Base-by-base conservation (phyloP, 192 early-diverging fungal species). In the Helicostylum pulchrum region DNA sequence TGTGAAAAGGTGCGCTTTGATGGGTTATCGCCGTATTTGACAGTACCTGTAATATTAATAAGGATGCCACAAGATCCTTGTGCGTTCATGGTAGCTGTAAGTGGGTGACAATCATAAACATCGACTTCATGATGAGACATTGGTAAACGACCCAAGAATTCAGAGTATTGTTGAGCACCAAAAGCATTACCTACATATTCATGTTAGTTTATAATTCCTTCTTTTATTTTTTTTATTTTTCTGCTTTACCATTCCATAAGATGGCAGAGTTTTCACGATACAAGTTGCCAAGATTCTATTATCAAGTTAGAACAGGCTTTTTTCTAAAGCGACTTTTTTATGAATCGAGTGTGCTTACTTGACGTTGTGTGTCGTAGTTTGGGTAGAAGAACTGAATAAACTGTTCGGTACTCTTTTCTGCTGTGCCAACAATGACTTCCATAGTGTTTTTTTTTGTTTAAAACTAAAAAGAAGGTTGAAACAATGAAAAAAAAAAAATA, bases 221-320 rank as follows among this genome's bases (percentile, higher is more conserved):
- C 2, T 26, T 26, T 26, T n/a, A n/a, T n/a, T 26, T 26, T 26
- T 26, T 20, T 7, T 21, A 26, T 9, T 2, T 26, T 34, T 10
- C 2, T 8, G 14, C 9, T 10, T 51, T 77, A 82, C 81, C 81
- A 73, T 83, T 83, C 81, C 81, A 83, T 17, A 79, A 58, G n/a
- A 83, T 80, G 2, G 78, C 74, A 20, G 81, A 83, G 36, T 39
- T 70, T 20, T 79, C 76, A 14, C 81, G 73, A 44, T 83, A 83
- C 0, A 83, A 34, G 20, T 59, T 65, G n/a, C 67, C 68, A n/a
- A 80, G 47, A 7, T 67, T 53, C 75, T 79, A 60, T 14, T 39
- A 9, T 23, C 17, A 20, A 62, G 4, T 61, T 39, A 48, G 20
- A 53, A 11, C 14, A 26, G 26, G n/a, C n/a, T 26, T 26, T 26